Conservation (phyloP, 2,329 filamentous ascomycete species). For the Venturia effusa region DNA sequence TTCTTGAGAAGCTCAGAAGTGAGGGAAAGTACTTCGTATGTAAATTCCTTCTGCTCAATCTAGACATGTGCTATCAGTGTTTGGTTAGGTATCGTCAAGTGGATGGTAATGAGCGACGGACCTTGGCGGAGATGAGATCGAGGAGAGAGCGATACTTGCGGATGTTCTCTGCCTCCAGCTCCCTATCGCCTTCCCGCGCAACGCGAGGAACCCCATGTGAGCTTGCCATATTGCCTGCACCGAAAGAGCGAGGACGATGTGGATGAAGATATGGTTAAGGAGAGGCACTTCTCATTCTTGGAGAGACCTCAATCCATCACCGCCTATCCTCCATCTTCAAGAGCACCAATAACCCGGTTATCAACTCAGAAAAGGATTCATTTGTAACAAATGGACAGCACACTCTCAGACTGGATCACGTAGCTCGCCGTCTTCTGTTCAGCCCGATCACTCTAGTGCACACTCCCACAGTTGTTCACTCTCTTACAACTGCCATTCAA, state of each 20-base stretch:
- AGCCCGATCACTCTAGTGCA: not conserved
- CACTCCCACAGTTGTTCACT: not conserved
- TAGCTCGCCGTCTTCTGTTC: slow-evolving; percentile 5
- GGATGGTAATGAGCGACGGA: slow-evolving; percentile 23
- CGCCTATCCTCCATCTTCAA: not conserved
- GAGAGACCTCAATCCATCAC: not conserved
- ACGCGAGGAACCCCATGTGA: slow-evolving; percentile 69
- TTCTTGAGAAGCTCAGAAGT: slow-evolving; percentile 62
- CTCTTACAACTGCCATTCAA: slow-evolving; percentile 4
- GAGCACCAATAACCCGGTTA: not conserved
- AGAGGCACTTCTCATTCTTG: not conserved
- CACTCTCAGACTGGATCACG: not conserved
- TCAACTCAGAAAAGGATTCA: slow-evolving; percentile 1
- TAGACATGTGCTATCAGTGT: not conserved
- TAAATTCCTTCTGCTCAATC: slow-evolving; percentile 8
- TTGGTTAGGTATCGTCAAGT: not conserved
- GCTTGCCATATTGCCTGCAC: slow-evolving; percentile 2
- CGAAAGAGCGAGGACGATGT: slow-evolving; percentile 2
- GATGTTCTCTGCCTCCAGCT: slow-evolving; percentile 63
- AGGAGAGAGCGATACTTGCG: slow-evolving; percentile 64
- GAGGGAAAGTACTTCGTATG: slow-evolving; percentile 48
- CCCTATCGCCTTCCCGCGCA: slow-evolving; percentile 47
- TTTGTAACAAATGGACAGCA: not conserved
- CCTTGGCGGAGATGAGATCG: slow-evolving; percentile 54
- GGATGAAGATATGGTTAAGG: not conserved